phyloP scores from a whole-genome alignment of 306 rosid species.

The Cucurbita pepo region DNA sequence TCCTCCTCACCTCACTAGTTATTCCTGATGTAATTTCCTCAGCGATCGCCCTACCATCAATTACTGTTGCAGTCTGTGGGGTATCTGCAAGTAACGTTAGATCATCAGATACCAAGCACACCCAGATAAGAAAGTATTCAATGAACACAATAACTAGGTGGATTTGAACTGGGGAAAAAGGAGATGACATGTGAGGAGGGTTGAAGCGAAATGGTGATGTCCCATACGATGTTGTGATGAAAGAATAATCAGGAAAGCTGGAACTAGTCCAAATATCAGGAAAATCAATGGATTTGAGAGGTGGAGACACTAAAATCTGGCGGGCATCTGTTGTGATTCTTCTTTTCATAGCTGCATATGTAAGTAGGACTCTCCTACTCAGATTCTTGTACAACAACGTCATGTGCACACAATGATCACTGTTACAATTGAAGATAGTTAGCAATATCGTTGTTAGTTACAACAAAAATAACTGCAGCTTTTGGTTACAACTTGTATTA shows the following conservation, averaged over 20 bases:
- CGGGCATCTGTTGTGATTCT: slow-evolving; percentile 11
- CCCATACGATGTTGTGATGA: slow-evolving; percentile 20
- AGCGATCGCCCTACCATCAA: slow-evolving; percentile 60
- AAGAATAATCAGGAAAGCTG: slow-evolving; percentile 12
- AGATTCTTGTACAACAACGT: slow-evolving; percentile 23
- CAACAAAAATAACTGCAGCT: slow-evolving; percentile 2
- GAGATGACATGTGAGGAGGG: neutral
- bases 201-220: slow-evolving; percentile 7
- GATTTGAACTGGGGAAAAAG: neutral
- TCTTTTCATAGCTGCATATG: slow-evolving; percentile 25
- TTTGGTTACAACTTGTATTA: neutral
- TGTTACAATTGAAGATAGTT: neutral
- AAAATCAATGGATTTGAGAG: slow-evolving; percentile 58
- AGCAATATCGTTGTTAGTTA: neutral
- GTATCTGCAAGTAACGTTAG: slow-evolving; percentile 25
- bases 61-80: slow-evolving; percentile 27
- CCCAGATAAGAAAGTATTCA: neutral
- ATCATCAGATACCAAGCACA: neutral
- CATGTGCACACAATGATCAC: slow-evolving; percentile 20
- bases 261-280: slow-evolving; percentile 56
- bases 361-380: slow-evolving; percentile 16
- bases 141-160: neutral
- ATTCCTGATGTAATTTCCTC: slow-evolving; percentile 48
- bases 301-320: slow-evolving; percentile 51
- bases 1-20: slow-evolving; percentile 55